A percentile compares a stretch with the other conserved stretches of the same genome.
These are phyloP conservation scores for Lanmaoa pseudosensibilis DNA, from an alignment of 768 basidiomycete genomes.

Conservation along the genomic window DNA sequence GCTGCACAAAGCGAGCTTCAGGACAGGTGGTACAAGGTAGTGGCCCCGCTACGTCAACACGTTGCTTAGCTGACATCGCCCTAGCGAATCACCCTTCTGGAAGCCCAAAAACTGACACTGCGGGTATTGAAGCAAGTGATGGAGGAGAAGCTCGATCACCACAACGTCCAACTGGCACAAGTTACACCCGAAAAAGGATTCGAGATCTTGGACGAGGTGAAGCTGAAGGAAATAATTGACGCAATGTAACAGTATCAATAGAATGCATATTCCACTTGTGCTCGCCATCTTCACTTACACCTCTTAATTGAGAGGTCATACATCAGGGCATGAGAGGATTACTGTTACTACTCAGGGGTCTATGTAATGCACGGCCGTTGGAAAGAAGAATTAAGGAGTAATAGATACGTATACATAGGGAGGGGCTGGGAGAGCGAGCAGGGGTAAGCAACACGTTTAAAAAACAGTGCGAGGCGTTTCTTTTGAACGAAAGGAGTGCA, in stretches of 20 bases:
- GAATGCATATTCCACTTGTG: slow-evolving; percentile 15
- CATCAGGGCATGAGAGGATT: neutral
- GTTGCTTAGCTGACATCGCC: slow-evolving; percentile 8
- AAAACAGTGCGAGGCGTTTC: slow-evolving; percentile 13
- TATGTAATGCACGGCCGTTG: slow-evolving; percentile 4
- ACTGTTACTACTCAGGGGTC: neutral
- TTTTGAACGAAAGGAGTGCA: slow-evolving; percentile 9
- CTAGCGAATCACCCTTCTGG: slow-evolving; percentile 89
- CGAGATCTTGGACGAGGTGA: slow-evolving; percentile 79
- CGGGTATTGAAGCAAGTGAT: slow-evolving; percentile 97
- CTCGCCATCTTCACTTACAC: neutral
- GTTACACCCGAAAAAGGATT: slow-evolving; percentile 87
- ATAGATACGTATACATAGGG: slow-evolving; percentile 30
- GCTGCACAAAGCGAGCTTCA: slow-evolving; percentile 97
- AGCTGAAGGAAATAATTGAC: slow-evolving; percentile 83
- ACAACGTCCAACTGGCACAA: slow-evolving; percentile 97
- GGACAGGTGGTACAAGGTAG: slow-evolving; percentile 93
- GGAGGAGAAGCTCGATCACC: slow-evolving; percentile 99
- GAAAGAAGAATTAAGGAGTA: slow-evolving; percentile 9
- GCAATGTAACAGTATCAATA: slow-evolving; percentile 54
- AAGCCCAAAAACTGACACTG: slow-evolving; percentile 84
- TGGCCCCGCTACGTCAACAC: slow-evolving; percentile 6
- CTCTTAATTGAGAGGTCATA: neutral
- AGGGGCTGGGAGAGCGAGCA: neutral
- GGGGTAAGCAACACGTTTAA: slow-evolving; percentile 3